Base-by-base conservation (phyloP, 805 yeast species). In the Lipomyces kockii region DNA sequence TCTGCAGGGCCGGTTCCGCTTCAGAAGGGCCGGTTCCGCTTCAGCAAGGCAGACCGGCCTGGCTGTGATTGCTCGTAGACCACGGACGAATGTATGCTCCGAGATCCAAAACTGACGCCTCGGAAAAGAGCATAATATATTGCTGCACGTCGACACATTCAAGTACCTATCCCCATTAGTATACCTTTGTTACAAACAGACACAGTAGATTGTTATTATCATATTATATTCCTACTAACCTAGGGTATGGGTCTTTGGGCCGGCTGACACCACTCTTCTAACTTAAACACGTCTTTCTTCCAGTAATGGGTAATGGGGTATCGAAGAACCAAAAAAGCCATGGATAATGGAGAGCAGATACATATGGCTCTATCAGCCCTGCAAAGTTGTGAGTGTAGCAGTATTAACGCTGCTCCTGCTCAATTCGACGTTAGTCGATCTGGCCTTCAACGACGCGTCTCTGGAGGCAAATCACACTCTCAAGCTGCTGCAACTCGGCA, bases 211-310 rank as follows among this genome's bases (percentile, higher is more conserved):
- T 25, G 27, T 25, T 25, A 25, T 25, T 25, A 25, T 25, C 27
- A 25, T 25, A 25, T 25, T 25, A 25, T 25, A 25, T 25, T 25
- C 27, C 27, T 25, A 25, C 27, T 35, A 29, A 29, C 32, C 27
- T 49, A n/a, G 53, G 53, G 53, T 49, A n/a, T 49, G 53, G 53
- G 52, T n/a, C 2, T 49, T 49, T 49, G 14, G 25, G 52, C 52
- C n/a, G 25, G 25, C n/a, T 49, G 2, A 6, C 17, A 46, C 52
- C 52, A 49, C 25, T n/a, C 25, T 49, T 49, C 27, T 3, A 49
- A 49, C 7, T 49, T 20, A 11, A 46, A 46, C 53, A 22, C 53
- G 53, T 49, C 25, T 9, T n/a, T 49, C 11, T 49, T 52, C 27
- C 55, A 52, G 55, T 5, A 52, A 52, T 17, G 55, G 55, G 55